These are phyloP conservation scores for Globisporangium recalcitrans DNA, from an alignment of 352 stramenopile species.

Conservation along the genomic window DNA sequence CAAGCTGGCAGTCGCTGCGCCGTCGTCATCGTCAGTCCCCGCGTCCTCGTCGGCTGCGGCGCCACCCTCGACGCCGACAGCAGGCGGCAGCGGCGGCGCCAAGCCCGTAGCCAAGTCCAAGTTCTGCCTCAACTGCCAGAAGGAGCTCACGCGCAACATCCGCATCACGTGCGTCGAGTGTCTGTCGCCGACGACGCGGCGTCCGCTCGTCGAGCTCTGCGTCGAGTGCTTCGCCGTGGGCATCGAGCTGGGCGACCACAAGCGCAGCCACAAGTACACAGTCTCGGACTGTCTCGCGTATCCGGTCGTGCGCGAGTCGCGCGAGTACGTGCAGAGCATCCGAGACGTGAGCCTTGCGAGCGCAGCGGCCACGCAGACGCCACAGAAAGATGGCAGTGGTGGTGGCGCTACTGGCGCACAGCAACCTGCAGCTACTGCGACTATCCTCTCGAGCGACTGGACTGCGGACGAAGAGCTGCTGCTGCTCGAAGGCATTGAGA, in stretches of 20 bases:
- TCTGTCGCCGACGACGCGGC: constrained; percentile 21
- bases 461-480: constrained; percentile 94
- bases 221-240: constrained; percentile 93
- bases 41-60: constrained; percentile 3
- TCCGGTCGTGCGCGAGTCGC: constrained; percentile 55
- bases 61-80: constrained; percentile 22
- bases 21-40: constrained; percentile 2
- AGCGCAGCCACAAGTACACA: constrained; percentile 76
- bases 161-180: constrained; percentile 83
- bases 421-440: background rate
- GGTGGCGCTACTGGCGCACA: constrained; percentile 4
- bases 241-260: constrained; percentile 71
- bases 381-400: constrained; percentile 17
- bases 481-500: constrained; percentile 94
- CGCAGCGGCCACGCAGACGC: constrained; percentile 8
- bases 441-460: constrained; percentile 56
- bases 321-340: constrained; percentile 10
- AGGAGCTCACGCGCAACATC: constrained; percentile 80
- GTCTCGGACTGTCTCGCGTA: constrained; percentile 83
- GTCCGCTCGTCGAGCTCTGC: constrained; percentile 85
- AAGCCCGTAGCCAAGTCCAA: constrained; percentile 50
- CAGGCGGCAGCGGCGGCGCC: background rate
- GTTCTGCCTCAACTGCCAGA: constrained; percentile 83
- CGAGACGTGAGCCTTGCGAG: constrained; percentile 3
- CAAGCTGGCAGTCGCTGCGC: background rate